Base-by-base conservation (phyloP, 768 basidiomycete species). In the Mycena belliarum region DNA sequence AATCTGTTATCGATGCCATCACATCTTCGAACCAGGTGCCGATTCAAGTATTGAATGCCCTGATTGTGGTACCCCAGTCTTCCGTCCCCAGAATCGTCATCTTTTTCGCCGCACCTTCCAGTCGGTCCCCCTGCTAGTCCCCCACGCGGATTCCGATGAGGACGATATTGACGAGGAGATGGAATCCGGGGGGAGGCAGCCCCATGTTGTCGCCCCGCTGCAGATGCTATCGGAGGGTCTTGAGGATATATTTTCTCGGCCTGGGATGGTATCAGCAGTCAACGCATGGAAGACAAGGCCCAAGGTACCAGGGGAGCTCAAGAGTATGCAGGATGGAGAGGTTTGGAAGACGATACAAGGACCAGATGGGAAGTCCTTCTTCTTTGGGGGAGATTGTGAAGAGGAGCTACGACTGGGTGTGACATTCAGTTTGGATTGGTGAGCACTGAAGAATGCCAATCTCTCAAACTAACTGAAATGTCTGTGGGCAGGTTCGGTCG, bases 361-460 rank as follows among this genome's bases (percentile, higher is more conserved):
- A 3, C 57, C 44, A 9, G 61, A 65, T 37, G 21, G 40, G 2
- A 49, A 60, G 29, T 44, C 20, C 1, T 65, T 65, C 24, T 67
- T 67, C 51, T 38, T 46, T 29, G 25, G n/a, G 6, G 44, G 21
- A 24, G 20, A 45, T 6, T 35, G 23, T 11, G 49, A 59, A 3
- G 26, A 52, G 18, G 66, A 68, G 44, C 38, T 68, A 11, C 59
- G 58, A 2, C 38, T 67, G 16, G 63, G 66, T 21, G 52, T 63
- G 0, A 64, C 63, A 4, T 44, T 64, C 10, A 63, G 63, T 21
- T n/a, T 62, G 15, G 63, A 68, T 28, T 66, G 66, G 66, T 66
- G 42, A 50, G 60, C 7, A 4, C 6, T 6, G 3, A 8, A 41
- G 10, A 21, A 11, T 8, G 9, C 14, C n/a, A 8, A n/a, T 46